Conservation (phyloP, 2,329 filamentous ascomycete species). For the Ciborinia camelliae region DNA sequence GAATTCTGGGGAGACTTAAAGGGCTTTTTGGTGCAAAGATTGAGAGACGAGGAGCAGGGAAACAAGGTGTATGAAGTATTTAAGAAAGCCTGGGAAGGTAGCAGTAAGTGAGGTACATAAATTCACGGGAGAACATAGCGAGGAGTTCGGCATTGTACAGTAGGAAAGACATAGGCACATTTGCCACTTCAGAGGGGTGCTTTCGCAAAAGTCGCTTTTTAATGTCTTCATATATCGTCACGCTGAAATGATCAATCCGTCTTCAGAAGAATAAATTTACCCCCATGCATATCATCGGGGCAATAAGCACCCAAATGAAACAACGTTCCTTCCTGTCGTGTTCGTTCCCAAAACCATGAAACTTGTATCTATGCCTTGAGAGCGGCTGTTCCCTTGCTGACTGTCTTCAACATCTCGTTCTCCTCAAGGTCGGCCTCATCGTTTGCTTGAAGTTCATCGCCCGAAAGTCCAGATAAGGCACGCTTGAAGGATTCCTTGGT, state of each 20-base stretch:
- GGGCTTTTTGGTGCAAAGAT: slow-evolving; percentile 73
- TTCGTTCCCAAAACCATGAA: slow-evolving; percentile 14
- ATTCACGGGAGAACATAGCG: slow-evolving; percentile 22
- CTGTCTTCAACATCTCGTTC: slow-evolving; percentile 63
- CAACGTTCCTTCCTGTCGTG: slow-evolving; percentile 11
- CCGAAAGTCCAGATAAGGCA: slow-evolving; percentile 69
- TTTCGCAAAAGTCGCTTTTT: slow-evolving; percentile 20
- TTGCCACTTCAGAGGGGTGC: slow-evolving; percentile 4
- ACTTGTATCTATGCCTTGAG: slow-evolving; percentile 12
- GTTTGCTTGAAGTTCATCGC: slow-evolving; percentile 74
- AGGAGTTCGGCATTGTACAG: slow-evolving; percentile 24
- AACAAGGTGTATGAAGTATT: slow-evolving; percentile 65
- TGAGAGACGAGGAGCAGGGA: slow-evolving; percentile 67
- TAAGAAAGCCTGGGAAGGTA: slow-evolving; percentile 51
- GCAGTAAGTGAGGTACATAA: slow-evolving; percentile 17
- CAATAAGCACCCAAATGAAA: slow-evolving; percentile 36
- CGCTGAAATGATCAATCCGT: slow-evolving; percentile 19
- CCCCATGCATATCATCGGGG: slow-evolving; percentile 22
- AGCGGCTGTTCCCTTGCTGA: slow-evolving; percentile 51
- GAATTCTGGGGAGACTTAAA: slow-evolving; percentile 86
- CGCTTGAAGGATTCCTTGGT: slow-evolving; percentile 86
- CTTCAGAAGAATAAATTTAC: slow-evolving; percentile 19
- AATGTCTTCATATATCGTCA: slow-evolving; percentile 21
- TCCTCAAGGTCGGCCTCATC: slow-evolving; percentile 79
- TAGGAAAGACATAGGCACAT: slow-evolving; percentile 14